Evolutionary conservation across 1,139 yeast species (phyloP).

Genomic region (Yueomyces sp.): DNA sequence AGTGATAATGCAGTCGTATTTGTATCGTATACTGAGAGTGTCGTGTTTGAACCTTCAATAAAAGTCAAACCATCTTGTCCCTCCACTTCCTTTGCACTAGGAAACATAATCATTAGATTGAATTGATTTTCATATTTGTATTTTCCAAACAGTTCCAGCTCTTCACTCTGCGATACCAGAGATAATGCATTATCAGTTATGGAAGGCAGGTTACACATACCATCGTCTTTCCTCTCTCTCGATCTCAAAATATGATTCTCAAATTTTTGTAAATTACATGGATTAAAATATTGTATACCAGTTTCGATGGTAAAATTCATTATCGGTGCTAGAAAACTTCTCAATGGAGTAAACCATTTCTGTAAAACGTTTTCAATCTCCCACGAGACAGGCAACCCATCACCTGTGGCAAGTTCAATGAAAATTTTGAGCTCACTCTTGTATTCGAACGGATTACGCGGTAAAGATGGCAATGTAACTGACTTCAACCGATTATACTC

Average conservation of each 20-base stretch:
- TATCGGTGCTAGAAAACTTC: conserved; percentile 32
- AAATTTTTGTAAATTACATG: conserved; percentile 27
- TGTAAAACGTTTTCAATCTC: conserved; percentile 34
- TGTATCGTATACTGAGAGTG: conserved; percentile 23
- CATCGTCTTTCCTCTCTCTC: not conserved
- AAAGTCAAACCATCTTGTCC: conserved; percentile 7
- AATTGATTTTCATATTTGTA: conserved; percentile 19
- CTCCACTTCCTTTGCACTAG: conserved; percentile 7
- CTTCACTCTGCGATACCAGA: not conserved
- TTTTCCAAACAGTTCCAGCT: conserved; percentile 9
- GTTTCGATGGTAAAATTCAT: conserved; percentile 65
- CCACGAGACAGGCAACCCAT: conserved; percentile 41
- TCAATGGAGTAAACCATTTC: conserved; percentile 32
- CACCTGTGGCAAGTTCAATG: conserved; percentile 25
- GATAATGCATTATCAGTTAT: not conserved
- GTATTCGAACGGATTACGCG: not conserved
- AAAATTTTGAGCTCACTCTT: not conserved
- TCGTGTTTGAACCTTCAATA: conserved; percentile 17
- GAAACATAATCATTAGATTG: conserved; percentile 15
- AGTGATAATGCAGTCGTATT: conserved; percentile 45
- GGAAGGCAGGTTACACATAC: not conserved
- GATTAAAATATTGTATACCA: conserved; percentile 55
- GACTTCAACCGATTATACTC: conserved; percentile 27
- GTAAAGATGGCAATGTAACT: not conserved
- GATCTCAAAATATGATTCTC: conserved; percentile 12